These are phyloP conservation scores for Stagonosporopsis rhizophila DNA, from an alignment of 2,329 filamentous ascomycete genomes.

Conservation along the genomic window DNA sequence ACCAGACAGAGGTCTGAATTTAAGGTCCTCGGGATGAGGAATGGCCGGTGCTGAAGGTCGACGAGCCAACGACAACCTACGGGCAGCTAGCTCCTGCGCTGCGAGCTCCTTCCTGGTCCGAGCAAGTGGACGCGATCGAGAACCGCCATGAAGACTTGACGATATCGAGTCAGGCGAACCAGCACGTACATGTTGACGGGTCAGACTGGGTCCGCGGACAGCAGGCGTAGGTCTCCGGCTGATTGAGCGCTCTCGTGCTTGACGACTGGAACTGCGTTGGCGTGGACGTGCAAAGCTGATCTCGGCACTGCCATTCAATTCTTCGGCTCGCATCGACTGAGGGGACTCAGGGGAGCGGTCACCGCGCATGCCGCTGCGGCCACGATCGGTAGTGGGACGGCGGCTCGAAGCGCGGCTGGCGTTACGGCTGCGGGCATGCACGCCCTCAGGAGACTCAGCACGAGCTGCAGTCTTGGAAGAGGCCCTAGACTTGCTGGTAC, in stretches of 20 bases:
- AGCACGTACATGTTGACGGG: constrained; percentile 43
- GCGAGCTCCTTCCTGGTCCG: constrained; percentile 55
- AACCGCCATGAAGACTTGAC: constrained; percentile 40
- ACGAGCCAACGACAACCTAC: constrained; percentile 77
- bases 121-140: constrained; percentile 34
- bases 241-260: constrained; percentile 53
- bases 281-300: constrained; percentile 64
- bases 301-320: constrained; percentile 64
- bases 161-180: constrained; percentile 46
- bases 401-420: constrained; percentile 48
- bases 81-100: constrained; percentile 86
- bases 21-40: constrained; percentile 70
- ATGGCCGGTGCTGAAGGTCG: constrained; percentile 82
- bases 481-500: constrained; percentile 44
- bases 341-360: constrained; percentile 81
- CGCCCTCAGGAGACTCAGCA: constrained; percentile 46
- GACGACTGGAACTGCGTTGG: constrained; percentile 60
- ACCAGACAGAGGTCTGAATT: constrained; percentile 40
- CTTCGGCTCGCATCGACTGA: constrained; percentile 72
- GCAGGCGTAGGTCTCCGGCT: constrained; percentile 43
- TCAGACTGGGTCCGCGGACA: constrained; percentile 42
- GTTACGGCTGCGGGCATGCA: constrained; percentile 38
- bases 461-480: constrained; percentile 46
- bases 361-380: constrained; percentile 44
- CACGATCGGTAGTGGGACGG: constrained; percentile 42